A percentile compares a stretch with the other conserved stretches of the same genome.
phyloP scores from a whole-genome alignment of 441 rosid genomes.

The Breynia disticha region DNA sequence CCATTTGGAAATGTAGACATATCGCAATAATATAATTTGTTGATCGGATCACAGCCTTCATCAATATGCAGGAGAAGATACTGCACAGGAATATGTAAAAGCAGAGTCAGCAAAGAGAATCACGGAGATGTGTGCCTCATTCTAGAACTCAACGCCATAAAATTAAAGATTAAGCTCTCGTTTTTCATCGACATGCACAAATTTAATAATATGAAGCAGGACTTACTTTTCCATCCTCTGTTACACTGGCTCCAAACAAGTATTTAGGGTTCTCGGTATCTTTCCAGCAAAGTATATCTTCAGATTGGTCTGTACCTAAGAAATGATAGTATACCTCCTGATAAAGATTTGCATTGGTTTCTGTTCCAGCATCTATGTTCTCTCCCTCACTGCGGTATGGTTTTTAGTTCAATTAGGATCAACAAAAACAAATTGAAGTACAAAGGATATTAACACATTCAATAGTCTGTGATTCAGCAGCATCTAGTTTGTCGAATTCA shows the following conservation, averaged over 20 bases:
- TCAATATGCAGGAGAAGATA: slow-evolving; percentile 46
- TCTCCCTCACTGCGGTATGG: slow-evolving; percentile 57
- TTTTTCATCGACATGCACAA: not conserved
- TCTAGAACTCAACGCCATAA: not conserved
- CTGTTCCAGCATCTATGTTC: slow-evolving; percentile 81
- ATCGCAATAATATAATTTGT: slow-evolving; percentile 79
- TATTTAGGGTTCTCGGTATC: slow-evolving; percentile 77
- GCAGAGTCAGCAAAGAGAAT: slow-evolving; percentile 2
- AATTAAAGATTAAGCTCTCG: not conserved
- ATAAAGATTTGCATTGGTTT: slow-evolving; percentile 69
- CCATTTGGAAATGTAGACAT: slow-evolving; percentile 60
- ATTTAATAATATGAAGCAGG: not conserved
- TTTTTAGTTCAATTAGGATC: not conserved
- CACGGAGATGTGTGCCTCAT: not conserved
- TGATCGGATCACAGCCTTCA: slow-evolving; percentile 79
- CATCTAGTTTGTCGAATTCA: not conserved
- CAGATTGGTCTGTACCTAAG: slow-evolving; percentile 70
- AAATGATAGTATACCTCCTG: slow-evolving; percentile 79
- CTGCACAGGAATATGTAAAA: slow-evolving; percentile 39
- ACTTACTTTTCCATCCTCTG: slow-evolving; percentile 79
- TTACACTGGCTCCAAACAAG: slow-evolving; percentile 39
- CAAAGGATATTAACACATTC: not conserved
- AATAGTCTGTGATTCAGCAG: not conserved
- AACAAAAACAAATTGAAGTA: not conserved
- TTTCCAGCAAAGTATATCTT: slow-evolving; percentile 88